A percentile compares a stretch with the other conserved stretches of the same genome.
phyloP scores from a whole-genome alignment of 176 grass and related monocot genomes.

The Aechmea fasciata region DNA sequence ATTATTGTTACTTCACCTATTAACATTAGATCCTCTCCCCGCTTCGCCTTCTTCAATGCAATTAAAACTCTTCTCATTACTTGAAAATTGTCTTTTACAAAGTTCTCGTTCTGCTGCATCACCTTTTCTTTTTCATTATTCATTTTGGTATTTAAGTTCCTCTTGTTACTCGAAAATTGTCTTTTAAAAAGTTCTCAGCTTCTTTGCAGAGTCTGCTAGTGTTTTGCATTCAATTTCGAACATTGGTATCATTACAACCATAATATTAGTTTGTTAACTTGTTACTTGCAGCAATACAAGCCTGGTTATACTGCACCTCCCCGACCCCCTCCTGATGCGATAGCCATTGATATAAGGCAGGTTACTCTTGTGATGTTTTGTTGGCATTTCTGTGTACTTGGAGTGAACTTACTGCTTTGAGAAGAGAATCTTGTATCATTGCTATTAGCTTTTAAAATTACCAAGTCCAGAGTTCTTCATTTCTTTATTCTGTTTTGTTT shows the following conservation, averaged over 20 bases:
- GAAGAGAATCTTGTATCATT: neutral
- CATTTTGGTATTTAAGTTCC: too few species aligned
- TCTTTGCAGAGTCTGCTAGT: too few species aligned
- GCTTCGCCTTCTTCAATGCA: neutral
- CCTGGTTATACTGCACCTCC: conserved; percentile 82
- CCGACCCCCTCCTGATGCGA: conserved; percentile 58
- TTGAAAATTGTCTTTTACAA: neutral
- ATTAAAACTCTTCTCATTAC: neutral
- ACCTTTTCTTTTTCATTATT: neutral
- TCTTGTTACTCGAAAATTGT: too few species aligned
- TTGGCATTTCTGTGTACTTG: neutral
- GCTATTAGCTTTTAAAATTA: neutral
- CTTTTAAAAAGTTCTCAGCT: too few species aligned
- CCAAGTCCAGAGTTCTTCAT: conserved; percentile 2
- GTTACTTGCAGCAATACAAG: conserved; percentile 51
- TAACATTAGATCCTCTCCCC: neutral
- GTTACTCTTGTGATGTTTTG: conserved; percentile 5
- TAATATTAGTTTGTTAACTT: neutral
- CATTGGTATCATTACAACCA: too few species aligned
- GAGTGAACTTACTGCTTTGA: neutral
- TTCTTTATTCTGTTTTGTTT: conserved; percentile 3
- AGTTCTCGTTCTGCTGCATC: neutral
- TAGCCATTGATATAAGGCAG: conserved; percentile 84
- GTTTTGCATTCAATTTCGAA: too few species aligned
- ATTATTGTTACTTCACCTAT: too few species aligned